Evolutionary conservation across 2,329 filamentous ascomycete genomes (phyloP).

Genomic region (Microcyclosporella mali): DNA sequence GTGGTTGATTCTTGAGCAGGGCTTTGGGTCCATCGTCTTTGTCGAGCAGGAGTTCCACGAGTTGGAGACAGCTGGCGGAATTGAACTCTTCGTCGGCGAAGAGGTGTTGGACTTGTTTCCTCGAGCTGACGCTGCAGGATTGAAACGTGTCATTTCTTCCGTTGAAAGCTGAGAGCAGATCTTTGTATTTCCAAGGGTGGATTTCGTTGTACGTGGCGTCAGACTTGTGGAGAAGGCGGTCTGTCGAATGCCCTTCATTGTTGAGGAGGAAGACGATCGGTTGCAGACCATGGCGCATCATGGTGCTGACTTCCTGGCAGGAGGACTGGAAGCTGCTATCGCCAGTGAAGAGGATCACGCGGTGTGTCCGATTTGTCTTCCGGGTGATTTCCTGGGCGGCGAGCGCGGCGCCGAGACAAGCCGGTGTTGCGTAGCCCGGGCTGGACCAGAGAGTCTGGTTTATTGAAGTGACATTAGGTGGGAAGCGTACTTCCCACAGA

Average conservation of each 20-base stretch:
- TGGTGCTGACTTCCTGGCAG: constrained; percentile 59
- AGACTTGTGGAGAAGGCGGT: neutral
- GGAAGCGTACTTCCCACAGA: constrained; percentile 79
- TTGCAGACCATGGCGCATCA: constrained; percentile 42
- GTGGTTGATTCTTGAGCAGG: no score
- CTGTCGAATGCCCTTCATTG: neutral
- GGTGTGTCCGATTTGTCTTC: neutral
- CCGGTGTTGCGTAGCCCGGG: constrained; percentile 59
- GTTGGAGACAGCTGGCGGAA: constrained; percentile 1
- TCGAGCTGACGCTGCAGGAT: neutral
- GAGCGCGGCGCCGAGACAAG: constrained; percentile 63
- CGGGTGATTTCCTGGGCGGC: constrained; percentile 56
- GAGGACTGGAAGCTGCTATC: constrained; percentile 61
- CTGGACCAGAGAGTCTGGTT: constrained; percentile 70
- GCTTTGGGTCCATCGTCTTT: no score
- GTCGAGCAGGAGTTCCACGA: neutral
- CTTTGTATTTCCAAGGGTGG: neutral
- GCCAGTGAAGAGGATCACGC: constrained; percentile 30
- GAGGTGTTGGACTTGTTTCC: constrained; percentile 1
- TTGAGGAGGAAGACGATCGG: constrained; percentile 37
- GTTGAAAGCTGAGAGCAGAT: constrained; percentile 1
- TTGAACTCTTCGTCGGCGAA: constrained; percentile 2
- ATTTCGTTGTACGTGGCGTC: neutral
- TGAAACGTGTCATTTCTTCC: neutral
- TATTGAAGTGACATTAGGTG: constrained; percentile 66